Evolutionary conservation across 768 basidiomycete species (phyloP).

Genomic region (Cyathus striatus): DNA sequence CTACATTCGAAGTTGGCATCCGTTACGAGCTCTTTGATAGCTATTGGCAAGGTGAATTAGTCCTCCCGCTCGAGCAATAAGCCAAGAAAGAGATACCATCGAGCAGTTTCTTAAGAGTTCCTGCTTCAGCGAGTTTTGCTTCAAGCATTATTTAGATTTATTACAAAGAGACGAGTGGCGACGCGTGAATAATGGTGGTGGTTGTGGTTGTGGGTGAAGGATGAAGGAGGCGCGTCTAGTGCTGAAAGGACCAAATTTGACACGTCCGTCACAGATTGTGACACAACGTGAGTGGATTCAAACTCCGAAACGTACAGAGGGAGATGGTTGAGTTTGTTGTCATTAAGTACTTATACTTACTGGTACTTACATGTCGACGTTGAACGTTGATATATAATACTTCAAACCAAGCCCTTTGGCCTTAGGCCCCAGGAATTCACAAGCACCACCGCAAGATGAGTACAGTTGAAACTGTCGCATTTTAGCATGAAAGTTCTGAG

Average conservation of each 20-base stretch:
- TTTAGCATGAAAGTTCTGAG: no score
- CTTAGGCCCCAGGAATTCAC: no score
- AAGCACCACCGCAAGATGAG: no score
- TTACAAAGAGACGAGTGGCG: no score
- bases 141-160: constrained; percentile 60
- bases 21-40: constrained; percentile 95
- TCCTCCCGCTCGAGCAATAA: constrained; percentile 3
- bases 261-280: background rate
- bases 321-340: no score
- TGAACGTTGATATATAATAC: no score
- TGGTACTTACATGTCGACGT: no score
- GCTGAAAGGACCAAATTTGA: background rate
- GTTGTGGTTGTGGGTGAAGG: background rate
- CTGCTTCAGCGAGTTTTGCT: constrained; percentile 86
- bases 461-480: no score
- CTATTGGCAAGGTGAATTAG: constrained; percentile 42
- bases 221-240: background rate
- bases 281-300: no score
- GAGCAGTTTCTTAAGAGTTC: constrained; percentile 85
- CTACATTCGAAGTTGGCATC: constrained; percentile 98
- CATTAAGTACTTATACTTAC: no score
- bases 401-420: no score
- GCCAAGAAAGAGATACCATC: constrained; percentile 59
- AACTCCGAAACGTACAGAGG: no score
- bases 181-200: background rate